Evolutionary conservation across 768 basidiomycete species (phyloP), one percentile per base, ranked within the genome.

Genomic region (Albatrellus ellisii): DNA sequence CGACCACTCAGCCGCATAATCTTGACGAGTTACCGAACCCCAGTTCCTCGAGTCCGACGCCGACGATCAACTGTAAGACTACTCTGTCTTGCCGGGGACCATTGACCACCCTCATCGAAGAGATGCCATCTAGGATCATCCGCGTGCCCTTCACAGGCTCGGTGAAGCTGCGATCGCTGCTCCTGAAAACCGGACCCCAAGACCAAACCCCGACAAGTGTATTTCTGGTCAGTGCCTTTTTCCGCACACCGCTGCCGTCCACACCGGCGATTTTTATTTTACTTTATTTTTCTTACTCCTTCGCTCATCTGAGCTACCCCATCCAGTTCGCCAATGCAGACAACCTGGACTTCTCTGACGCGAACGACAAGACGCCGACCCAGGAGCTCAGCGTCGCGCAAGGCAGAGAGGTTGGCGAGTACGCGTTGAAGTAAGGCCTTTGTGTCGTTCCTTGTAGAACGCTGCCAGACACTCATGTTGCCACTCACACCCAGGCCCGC

Each of bases 31-130:
- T 31, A 42, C 18, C 15, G 41, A 15, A 27, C 43, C 26, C 6
- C 49, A 95, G 90, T 85, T 62, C 46, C 57, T 91, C 45, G 83
- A 90, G 59, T 90, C 87, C 14, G 91, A 95, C 49, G 82, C 83
- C 26, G 91, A 94, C 59, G 90, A 92, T 55, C 83, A 89, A 59
- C 59, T 95, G 86, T 87, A 59, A 52, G 68, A 46, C 36, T 22
- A 18, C 22, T 34, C 36, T 4, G 10, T 29, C n/a, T 11, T 25
- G 20, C 1, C 11, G 29, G 3, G 7, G 26, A 4, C 32, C 31
- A 18, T 14, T 7, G 22, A 12, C 32, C 26, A n/a, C 24, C 36
- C 2, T 26, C 24, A 18, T 42, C 15, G n/a, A 28, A 21, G 25
- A 35, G 15, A 18, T 31, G 21, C 18, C 31, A 14, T n/a, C 24